Conservation (phyloP, 768 basidiomycete species). For the Solioccasus polychromus region DNA sequence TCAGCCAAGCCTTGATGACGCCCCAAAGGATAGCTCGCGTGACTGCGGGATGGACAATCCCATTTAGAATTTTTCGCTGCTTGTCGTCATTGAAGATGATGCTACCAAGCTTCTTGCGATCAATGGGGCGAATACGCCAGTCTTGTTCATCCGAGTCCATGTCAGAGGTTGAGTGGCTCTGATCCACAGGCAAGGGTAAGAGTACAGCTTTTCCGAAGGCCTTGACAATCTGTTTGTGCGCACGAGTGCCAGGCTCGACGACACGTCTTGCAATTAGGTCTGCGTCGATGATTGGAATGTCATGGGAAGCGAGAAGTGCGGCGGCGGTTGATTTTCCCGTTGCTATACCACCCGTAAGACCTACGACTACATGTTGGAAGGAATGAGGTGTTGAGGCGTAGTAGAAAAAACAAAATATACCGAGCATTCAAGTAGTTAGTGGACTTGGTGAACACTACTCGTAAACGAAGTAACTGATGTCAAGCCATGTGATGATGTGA, state of each 20-base stretch:
- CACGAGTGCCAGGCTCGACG: conserved; percentile 79
- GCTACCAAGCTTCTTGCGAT: conserved; percentile 78
- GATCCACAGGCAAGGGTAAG: conserved; percentile 23
- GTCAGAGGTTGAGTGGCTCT: not conserved
- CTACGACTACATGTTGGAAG: conserved; percentile 59
- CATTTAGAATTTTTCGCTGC: conserved; percentile 72
- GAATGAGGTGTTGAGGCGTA: not conserved
- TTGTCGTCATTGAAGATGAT: conserved; percentile 80
- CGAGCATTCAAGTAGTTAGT: conserved; percentile 9
- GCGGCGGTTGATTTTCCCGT: conserved; percentile 97
- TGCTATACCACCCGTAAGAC: conserved; percentile 94
- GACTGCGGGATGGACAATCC: conserved; percentile 92
- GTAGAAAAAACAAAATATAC: conserved; percentile 7
- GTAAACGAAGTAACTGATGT: too few species aligned
- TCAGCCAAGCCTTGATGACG: conserved; percentile 69
- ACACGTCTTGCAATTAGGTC: conserved; percentile 86
- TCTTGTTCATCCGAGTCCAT: not conserved
- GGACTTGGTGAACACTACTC: too few species aligned
- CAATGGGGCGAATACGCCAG: conserved; percentile 59
- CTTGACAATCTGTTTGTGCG: conserved; percentile 60
- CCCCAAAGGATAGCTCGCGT: conserved; percentile 68
- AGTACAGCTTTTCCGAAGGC: conserved; percentile 74
- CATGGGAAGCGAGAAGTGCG: conserved; percentile 57
- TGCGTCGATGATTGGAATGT: conserved; percentile 87
- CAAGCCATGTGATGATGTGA: too few species aligned